A percentile compares a stretch with the other conserved stretches of the same genome.
Evolutionary conservation across 1,284 basidiomycete genomes (phyloP).

Genomic region (Trametes sp.): DNA sequence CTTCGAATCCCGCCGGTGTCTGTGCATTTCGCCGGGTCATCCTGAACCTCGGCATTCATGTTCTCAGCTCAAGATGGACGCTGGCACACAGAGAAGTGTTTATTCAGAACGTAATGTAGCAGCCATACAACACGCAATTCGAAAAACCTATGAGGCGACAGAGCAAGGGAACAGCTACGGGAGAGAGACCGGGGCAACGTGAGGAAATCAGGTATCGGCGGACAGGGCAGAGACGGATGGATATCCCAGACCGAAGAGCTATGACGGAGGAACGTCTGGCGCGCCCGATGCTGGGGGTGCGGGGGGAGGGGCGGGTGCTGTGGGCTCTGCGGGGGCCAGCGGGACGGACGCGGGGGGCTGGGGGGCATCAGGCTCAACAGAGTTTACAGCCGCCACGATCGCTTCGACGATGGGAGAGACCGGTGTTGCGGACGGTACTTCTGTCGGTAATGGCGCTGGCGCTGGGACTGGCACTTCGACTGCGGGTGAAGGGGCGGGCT

Average conservation of each 20-base stretch:
- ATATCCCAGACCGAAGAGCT: no score
- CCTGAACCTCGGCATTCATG: neutral
- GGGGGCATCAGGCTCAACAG: neutral
- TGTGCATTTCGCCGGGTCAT: slow-evolving; percentile 2
- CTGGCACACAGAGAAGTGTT: slow-evolving; percentile 14
- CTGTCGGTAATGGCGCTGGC: neutral
- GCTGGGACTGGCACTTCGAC: neutral
- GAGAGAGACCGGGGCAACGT: neutral
- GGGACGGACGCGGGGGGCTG: neutral
- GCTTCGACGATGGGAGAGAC: slow-evolving; percentile 2
- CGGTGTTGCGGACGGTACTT: neutral
- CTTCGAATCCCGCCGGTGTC: slow-evolving; percentile 21
- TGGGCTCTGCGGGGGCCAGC: neutral
- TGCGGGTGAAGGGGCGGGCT: neutral
- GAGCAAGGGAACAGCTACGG: slow-evolving; percentile 1
- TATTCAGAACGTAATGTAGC: slow-evolving; percentile 28
- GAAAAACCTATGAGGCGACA: neutral
- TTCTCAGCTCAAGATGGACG: no score
- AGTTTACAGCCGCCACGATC: neutral
- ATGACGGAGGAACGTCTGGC: slow-evolving; percentile 3
- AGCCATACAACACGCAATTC: slow-evolving; percentile 19
- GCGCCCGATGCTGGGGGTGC: neutral
- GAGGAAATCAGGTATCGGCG: slow-evolving; percentile 8
- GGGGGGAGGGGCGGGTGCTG: neutral
- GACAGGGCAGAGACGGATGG: neutral